These are phyloP conservation scores for Puya raimondii DNA, from an alignment of 176 grass and related monocot species.

Conservation along the genomic window DNA sequence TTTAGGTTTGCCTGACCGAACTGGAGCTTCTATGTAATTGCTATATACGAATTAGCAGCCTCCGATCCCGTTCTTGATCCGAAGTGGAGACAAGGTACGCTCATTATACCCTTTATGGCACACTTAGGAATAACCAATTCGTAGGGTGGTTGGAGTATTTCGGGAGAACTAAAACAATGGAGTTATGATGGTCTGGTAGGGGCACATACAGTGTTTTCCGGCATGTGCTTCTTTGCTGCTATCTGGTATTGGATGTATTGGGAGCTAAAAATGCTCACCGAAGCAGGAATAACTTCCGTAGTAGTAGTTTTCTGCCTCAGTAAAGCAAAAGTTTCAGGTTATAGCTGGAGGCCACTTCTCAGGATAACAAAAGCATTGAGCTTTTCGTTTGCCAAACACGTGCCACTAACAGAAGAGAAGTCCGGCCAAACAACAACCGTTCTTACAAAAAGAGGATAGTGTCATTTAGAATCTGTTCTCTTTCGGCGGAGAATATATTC, in stretches of 20 bases:
- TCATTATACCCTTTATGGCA: background rate
- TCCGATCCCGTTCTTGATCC: constrained; percentile 11
- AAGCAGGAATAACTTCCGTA: background rate
- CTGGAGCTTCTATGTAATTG: background rate
- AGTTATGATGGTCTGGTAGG: constrained; percentile 1
- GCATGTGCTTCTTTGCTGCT: background rate
- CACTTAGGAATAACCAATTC: constrained; percentile 6
- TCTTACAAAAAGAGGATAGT: too few relatives aligned
- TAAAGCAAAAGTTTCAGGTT: too few relatives aligned
- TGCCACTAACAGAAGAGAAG: too few relatives aligned
- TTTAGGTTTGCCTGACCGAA: too few relatives aligned
- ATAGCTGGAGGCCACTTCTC: too few relatives aligned
- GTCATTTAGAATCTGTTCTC: too few relatives aligned
- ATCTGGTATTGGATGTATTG: constrained; percentile 3
- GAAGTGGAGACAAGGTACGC: background rate
- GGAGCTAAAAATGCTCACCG: background rate
- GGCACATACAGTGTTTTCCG: constrained; percentile 6
- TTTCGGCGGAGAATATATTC: too few relatives aligned
- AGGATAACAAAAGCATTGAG: too few relatives aligned
- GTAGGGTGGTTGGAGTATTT: constrained; percentile 4
- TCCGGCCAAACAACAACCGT: too few relatives aligned
- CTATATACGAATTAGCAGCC: constrained; percentile 3
- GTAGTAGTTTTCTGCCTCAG: too few relatives aligned
- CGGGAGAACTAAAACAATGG: constrained; percentile 6
- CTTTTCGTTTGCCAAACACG: too few relatives aligned